phyloP scores from a whole-genome alignment of 371 early-diverging fungal species.

The Mucor lusitanicus region DNA sequence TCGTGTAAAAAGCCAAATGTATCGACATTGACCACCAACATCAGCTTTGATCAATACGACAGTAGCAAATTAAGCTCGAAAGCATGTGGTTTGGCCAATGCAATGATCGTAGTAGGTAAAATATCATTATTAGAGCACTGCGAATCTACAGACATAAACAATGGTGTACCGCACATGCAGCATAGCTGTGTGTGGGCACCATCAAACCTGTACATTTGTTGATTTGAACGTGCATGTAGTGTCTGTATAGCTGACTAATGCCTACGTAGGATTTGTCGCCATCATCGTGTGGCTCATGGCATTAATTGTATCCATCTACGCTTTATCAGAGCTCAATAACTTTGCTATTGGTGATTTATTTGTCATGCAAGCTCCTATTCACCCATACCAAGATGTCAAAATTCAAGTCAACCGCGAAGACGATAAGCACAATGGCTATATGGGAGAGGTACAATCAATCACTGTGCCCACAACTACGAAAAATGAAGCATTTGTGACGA shows the following conservation, averaged over 20 bases:
- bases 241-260: neutral
- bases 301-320: neutral
- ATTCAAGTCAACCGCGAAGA: neutral
- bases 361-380: neutral
- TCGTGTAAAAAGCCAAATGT: neutral
- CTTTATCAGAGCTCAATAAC: neutral
- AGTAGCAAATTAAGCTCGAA: neutral
- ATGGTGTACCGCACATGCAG: neutral
- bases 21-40: neutral
- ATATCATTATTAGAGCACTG: neutral
- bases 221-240: neutral
- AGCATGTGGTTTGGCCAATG: conserved; percentile 1
- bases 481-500: neutral
- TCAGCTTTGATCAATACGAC: neutral
- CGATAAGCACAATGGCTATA: neutral
- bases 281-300: neutral
- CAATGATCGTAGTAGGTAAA: conserved; percentile 16
- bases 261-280: neutral
- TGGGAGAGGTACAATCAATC: neutral
- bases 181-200: neutral
- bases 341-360: neutral
- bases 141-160: neutral
- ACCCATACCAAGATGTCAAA: neutral
- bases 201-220: neutral
- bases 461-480: neutral